These are phyloP conservation scores for Colletotrichum salicis DNA, from an alignment of 2,329 filamentous ascomycete genomes.

Conservation along the genomic window DNA sequence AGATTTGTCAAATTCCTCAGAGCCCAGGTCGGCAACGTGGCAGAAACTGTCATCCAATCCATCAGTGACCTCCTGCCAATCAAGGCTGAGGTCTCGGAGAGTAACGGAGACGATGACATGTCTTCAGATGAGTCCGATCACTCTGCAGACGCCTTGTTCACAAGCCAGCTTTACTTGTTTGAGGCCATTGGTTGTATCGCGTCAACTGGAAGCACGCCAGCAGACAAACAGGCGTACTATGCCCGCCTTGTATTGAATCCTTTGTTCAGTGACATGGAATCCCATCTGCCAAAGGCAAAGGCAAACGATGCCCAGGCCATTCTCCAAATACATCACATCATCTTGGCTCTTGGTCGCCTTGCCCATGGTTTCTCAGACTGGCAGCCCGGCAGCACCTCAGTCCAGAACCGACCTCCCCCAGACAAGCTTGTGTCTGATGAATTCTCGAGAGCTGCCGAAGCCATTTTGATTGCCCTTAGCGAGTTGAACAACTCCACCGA, in stretches of 20 bases:
- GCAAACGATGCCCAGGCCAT: constrained; percentile 82
- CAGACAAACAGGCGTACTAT: constrained; percentile 88
- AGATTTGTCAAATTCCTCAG: constrained; percentile 90
- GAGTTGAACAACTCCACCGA: constrained; percentile 84
- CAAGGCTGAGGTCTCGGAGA: constrained; percentile 85
- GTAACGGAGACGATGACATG: constrained; percentile 87
- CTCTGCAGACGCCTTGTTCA: constrained; percentile 90
- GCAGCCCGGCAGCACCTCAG: constrained; percentile 69
- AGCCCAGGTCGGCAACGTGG: constrained; percentile 85
- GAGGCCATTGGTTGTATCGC: constrained; percentile 95
- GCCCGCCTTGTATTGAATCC: constrained; percentile 89
- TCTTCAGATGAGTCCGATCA: constrained; percentile 93
- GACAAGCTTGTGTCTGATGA: constrained; percentile 80
- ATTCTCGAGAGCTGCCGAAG: constrained; percentile 88
- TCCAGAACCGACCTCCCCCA: constrained; percentile 58
- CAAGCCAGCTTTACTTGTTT: constrained; percentile 90
- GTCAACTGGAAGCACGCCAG: constrained; percentile 79
- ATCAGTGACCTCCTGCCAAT: constrained; percentile 89
- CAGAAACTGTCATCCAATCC: constrained; percentile 90
- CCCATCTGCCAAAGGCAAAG: constrained; percentile 79
- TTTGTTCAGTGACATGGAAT: constrained; percentile 88
- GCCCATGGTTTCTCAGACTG: constrained; percentile 94
- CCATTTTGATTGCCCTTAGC: constrained; percentile 87
- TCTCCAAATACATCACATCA: constrained; percentile 93
- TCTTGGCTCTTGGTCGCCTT: constrained; percentile 93